These are phyloP conservation scores for Sugiyamaella xylanicola DNA, from an alignment of 1,139 yeast species.

Conservation along the genomic window DNA sequence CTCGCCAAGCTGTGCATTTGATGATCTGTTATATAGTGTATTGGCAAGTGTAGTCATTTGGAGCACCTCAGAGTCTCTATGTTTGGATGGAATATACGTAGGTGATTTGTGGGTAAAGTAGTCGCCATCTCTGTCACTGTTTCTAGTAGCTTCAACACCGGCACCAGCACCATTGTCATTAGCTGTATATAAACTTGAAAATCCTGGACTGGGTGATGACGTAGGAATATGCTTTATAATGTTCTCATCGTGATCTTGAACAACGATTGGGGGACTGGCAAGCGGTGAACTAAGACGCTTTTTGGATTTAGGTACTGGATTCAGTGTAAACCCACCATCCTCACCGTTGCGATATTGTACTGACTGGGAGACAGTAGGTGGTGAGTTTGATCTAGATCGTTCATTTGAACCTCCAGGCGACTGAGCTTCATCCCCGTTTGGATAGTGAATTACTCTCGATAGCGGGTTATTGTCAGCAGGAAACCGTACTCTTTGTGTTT, in stretches of 20 bases:
- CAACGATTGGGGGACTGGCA: constrained; percentile 26
- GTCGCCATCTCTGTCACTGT: neutral
- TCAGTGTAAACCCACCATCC: neutral
- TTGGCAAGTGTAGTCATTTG: constrained; percentile 15
- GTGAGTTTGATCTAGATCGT: neutral
- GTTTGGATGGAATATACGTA: constrained; percentile 5
- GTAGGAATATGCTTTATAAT: constrained; percentile 15
- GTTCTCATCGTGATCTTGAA: constrained; percentile 10
- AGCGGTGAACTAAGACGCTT: constrained; percentile 22
- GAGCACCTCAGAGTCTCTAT: constrained; percentile 7
- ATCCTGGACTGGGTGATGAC: neutral
- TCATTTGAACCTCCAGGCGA: constrained; percentile 5
- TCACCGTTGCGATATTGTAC: neutral
- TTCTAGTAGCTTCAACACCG: neutral
- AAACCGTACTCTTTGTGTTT: constrained; percentile 37
- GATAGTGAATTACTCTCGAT: constrained; percentile 33
- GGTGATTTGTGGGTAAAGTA: constrained; percentile 12
- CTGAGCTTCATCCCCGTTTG: constrained; percentile 32
- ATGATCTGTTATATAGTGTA: constrained; percentile 11
- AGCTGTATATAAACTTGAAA: constrained; percentile 4
- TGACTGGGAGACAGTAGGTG: neutral
- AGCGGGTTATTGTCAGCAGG: constrained; percentile 35
- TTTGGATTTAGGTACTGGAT: constrained; percentile 6
- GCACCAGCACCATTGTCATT: too few relatives aligned
- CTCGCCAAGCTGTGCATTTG: constrained; percentile 3